These are phyloP conservation scores for Stenogyne calaminthoides DNA, from an alignment of 305 asterid species.

Conservation along the genomic window DNA sequence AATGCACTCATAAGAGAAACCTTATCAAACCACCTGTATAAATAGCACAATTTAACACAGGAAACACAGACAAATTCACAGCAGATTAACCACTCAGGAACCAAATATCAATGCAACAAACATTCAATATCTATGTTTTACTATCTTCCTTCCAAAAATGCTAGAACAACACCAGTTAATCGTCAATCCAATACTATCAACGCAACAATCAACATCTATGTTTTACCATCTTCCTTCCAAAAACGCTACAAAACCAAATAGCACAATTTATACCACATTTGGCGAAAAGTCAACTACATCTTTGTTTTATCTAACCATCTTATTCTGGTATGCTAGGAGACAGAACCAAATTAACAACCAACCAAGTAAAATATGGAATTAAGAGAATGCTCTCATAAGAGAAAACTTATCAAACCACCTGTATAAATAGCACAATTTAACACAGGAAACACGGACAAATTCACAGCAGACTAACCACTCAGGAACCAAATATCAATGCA, in stretches of 20 bases:
- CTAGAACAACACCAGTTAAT: slow-evolving; percentile 12
- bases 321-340: not conserved
- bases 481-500: not conserved
- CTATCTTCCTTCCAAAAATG: not conserved
- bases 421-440: not conserved
- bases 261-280: not conserved
- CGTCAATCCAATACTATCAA: not conserved
- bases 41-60: not conserved
- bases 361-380: slow-evolving; percentile 2
- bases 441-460: not conserved
- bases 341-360: not conserved
- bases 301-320: slow-evolving; percentile 1
- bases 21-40: not conserved
- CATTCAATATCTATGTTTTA: not conserved
- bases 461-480: not conserved
- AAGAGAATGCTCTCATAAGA: not conserved
- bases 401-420: not conserved
- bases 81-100: not conserved
- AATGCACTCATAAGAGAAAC: not conserved
- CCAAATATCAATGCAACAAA: not conserved
- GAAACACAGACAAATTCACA: not conserved
- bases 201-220: slow-evolving; percentile 1
- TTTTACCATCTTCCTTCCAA: not conserved
- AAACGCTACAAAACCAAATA: slow-evolving; percentile 9
- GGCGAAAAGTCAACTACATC: not conserved